Evolutionary conservation across 495 filamentous ascomycete genomes (phyloP), one percentile per base, ranked within the genome.

Genomic region (Penicillium malachiteum): DNA sequence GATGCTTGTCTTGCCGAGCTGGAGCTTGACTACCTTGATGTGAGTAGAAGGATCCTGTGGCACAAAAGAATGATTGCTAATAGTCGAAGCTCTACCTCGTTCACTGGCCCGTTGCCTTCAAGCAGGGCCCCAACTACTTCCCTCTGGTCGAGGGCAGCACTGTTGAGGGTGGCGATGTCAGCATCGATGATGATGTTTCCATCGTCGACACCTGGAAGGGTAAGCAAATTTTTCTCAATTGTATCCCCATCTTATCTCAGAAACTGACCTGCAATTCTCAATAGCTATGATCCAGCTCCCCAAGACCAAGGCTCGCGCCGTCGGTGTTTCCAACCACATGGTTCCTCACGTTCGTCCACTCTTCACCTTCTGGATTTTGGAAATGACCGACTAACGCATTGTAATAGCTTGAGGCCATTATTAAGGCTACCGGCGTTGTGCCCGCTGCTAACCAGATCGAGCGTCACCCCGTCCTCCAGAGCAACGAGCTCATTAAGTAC

Each of bases 131-230:
- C 48, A 57, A 66, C 10, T 69, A 73, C 63, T 79, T 81, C 71
- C 78, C 78, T 50, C 69, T 74, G 5, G 60, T 68, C 31, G 67
- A 59, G 31, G 62, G 60, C 55, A 76, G 69, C 58, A 61, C 48
- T 16, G 60, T 70, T 13, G 65, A 70, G 51, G 71, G 71, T 58
- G 74, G 74, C 17, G 73, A 78, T 42, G 65, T 72, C 47, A 56
- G 56, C 40, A 75, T 80, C 56, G 75, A 80, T 30, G 71, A 78
- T 43, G 60, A 49, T 47, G 64, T 81, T 55, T 80, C 78, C 55
- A 78, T 80, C 21, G 74, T 77, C 21, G 75, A 81, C 52, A 81
- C 77, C 64, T 81, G 76, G 77, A 78, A 71, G 63, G 71, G 71
- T 72, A 60, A 59, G 62, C 21, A 26, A 26, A 26, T 26, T 26